Base-by-base conservation (phyloP, 129 eudicot species). In the Artemisia annua region DNA sequence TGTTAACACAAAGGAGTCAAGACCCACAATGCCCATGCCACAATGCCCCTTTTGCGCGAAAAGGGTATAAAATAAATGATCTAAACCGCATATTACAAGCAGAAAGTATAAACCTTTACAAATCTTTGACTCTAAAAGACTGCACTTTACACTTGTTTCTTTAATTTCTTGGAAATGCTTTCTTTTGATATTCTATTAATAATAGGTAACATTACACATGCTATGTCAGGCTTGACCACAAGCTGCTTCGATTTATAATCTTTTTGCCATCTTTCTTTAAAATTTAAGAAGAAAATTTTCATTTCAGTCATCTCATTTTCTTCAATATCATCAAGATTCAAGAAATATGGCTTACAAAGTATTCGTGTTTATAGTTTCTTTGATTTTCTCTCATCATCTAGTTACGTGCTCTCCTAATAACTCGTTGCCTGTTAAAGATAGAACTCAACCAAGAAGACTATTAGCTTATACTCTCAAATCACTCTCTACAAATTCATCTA, bases 401-500 rank as follows among this genome's bases (percentile, higher is more conserved):
- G 51, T 79, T 67, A 48, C 53, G 4, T 76, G 68, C 59, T 76
- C 80, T 24, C 48, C 77, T 48, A 14, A 35, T 58, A 11, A 24
- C 44, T 59, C 54, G 43, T 35, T 55, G 51, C 46, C 75, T 28
- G 67, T 76, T 54, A 75, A 59, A 43, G 78, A 69, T 61, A 80
- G 76, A 69, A 70, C 28, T 71, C 84, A 66, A 49, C 87, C 90
- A 76, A 90, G 96, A 84, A 86, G 81, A 67, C 49, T 91, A 78
- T 56, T 88, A 59, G 76, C 69, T 53, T 78, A 80, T 51, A 82
- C 85, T 69, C 46, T 49, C 14, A 81, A 74, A 16, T 74, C 83
- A 12, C 11, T 72, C 70, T 62, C 80, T 50, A 39, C 70, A 15
- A 80, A 72, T 74, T 74, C 66, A 14, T 63, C 71, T 14, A 77